Evolutionary conservation across 2,329 filamentous ascomycete species (phyloP).

Genomic region (Colletotrichum siamense): DNA sequence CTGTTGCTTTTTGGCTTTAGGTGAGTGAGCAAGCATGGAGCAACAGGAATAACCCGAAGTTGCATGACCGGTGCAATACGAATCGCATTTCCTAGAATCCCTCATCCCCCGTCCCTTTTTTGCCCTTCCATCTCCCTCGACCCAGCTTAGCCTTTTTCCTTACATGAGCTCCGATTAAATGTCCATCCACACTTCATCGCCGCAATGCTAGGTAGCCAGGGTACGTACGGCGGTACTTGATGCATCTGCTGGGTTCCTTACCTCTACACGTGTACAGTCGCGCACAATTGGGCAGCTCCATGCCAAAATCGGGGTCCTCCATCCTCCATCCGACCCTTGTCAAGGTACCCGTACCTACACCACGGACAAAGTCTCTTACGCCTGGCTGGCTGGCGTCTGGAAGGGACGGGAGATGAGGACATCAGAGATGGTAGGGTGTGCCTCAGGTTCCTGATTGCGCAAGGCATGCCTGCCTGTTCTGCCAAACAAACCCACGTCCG

Average conservation of each 20-base stretch:
- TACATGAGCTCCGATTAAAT: not conserved
- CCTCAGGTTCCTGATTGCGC: not conserved
- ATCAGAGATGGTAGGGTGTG: not conserved
- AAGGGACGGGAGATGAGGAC: not conserved
- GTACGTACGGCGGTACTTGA: not conserved
- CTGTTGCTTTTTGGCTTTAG: not conserved
- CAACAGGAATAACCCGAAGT: not conserved
- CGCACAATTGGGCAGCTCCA: not conserved
- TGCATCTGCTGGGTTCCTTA: not conserved
- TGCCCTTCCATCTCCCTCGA: not conserved
- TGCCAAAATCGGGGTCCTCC: constrained; percentile 10
- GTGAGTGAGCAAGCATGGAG: not conserved
- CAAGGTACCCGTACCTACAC: constrained; percentile 2
- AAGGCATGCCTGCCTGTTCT: not conserved
- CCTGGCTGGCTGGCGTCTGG: not conserved
- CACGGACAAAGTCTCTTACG: not conserved
- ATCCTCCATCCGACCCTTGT: not conserved
- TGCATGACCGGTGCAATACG: not conserved
- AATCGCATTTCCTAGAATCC: not conserved
- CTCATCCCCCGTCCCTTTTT: not conserved
- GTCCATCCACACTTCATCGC: not conserved
- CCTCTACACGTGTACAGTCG: not conserved
- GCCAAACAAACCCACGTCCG: constrained; percentile 5
- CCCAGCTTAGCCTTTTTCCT: not conserved
- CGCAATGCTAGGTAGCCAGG: not conserved